These are phyloP conservation scores for Euphorbia celastroides DNA, from an alignment of 441 rosid species.

Conservation along the genomic window DNA sequence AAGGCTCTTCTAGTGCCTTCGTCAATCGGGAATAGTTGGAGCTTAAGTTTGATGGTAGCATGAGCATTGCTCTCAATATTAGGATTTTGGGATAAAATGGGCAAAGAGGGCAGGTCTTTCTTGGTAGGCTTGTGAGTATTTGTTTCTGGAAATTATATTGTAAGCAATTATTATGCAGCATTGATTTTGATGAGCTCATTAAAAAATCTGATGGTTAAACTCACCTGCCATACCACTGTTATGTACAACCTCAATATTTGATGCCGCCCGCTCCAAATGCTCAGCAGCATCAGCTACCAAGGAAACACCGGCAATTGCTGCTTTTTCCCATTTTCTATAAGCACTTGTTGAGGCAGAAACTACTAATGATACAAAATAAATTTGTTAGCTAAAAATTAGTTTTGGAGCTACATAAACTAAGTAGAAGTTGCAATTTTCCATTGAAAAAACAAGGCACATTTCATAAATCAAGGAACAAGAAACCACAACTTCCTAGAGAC, in stretches of 20 bases:
- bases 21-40: conserved; percentile 93
- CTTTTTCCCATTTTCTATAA: conserved; percentile 93
- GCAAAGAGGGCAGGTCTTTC: conserved; percentile 38
- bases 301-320: conserved; percentile 98
- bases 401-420: conserved; percentile 1
- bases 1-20: conserved; percentile 75
- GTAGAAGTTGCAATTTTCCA: conserved; percentile 3
- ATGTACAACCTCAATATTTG: conserved; percentile 43
- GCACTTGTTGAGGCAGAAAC: conserved; percentile 53
- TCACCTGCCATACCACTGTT: conserved; percentile 38
- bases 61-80: conserved; percentile 44
- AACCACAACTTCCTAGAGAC: background rate
- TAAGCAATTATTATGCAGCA: conserved; percentile 15
- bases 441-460: background rate
- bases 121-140: conserved; percentile 35
- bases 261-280: conserved; percentile 72
- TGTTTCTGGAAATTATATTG: conserved; percentile 35
- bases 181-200: conserved; percentile 19
- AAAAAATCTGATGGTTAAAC: conserved; percentile 18
- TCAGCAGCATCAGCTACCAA: conserved; percentile 99
- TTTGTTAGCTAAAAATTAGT: background rate
- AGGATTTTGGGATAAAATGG: conserved; percentile 40
- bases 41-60: conserved; percentile 67
- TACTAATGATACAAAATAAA: conserved; percentile 13
- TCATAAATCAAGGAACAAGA: background rate